Conservation (phyloP, 2,329 filamentous ascomycete genomes). For the Dendrostoma leiphaemia region DNA sequence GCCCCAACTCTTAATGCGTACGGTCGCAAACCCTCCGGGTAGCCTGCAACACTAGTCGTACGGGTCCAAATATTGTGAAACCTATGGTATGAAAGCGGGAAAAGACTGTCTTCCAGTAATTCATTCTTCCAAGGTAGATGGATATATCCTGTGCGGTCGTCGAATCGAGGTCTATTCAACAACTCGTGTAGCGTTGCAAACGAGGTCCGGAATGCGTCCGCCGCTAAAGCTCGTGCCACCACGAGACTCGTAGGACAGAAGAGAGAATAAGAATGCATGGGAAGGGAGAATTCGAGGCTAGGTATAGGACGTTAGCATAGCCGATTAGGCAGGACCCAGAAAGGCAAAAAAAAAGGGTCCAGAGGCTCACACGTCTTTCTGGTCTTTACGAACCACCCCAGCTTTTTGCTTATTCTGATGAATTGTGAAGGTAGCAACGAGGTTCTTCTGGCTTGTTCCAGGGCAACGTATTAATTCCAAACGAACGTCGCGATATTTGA, state of each 20-base stretch:
- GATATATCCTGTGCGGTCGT: neutral
- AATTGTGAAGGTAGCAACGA: neutral
- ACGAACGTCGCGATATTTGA: neutral
- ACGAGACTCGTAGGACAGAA: neutral
- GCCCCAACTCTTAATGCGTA: neutral
- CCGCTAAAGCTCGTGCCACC: neutral
- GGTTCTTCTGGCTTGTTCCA: neutral
- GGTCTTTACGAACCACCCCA: neutral
- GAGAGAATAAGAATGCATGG: neutral
- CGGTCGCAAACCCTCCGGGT: neutral
- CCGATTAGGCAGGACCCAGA: neutral
- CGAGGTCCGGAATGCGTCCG: neutral
- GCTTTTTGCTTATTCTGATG: neutral
- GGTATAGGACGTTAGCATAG: neutral
- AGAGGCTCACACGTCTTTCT: neutral
- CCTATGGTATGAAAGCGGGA: neutral
- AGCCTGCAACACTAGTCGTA: neutral
- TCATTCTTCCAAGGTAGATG: neutral
- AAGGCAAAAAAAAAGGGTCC: neutral
- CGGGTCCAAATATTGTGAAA: neutral
- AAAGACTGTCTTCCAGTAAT: neutral
- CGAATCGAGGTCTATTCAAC: neutral
- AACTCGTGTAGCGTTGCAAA: neutral
- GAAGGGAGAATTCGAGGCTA: neutral
- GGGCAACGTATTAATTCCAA: neutral